These are phyloP conservation scores for Crithidia expoeki DNA, from an alignment of 208 protist genomes.

Conservation along the genomic window DNA sequence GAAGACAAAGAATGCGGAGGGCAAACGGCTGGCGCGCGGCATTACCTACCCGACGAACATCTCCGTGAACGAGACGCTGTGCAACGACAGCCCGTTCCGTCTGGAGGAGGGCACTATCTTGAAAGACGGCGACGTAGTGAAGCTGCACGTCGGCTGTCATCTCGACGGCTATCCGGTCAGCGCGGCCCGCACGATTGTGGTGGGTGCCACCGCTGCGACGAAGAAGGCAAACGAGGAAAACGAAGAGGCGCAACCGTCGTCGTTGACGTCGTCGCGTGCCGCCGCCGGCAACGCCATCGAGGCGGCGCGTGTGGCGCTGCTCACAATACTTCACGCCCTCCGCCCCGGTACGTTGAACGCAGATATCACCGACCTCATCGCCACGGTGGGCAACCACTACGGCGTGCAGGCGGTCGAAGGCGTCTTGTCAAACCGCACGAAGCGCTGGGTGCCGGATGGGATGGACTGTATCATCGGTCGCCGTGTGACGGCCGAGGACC, in stretches of 20 bases:
- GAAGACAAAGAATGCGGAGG: conserved; percentile 72
- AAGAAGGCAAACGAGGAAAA: conserved; percentile 13
- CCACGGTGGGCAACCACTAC: conserved; percentile 91
- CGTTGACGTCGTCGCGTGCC: conserved; percentile 16
- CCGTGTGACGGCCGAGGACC: conserved; percentile 54
- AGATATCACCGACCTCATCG: conserved; percentile 94
- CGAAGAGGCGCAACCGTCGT: background rate
- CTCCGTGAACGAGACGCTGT: conserved; percentile 97
- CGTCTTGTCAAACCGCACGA: conserved; percentile 97
- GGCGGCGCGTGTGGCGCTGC: conserved; percentile 94
- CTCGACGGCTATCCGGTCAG: conserved; percentile 97
- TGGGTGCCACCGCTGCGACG: conserved; percentile 20
- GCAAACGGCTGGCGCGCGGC: conserved; percentile 81
- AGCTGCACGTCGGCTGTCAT: conserved; percentile 97
- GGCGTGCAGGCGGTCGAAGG: conserved; percentile 94
- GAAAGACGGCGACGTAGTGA: conserved; percentile 95
- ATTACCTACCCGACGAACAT: conserved; percentile 98
- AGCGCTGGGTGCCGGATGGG: conserved; percentile 97
- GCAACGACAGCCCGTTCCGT: conserved; percentile 95
- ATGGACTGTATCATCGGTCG: conserved; percentile 95
- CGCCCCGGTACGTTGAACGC: conserved; percentile 79
- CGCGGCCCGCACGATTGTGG: conserved; percentile 94
- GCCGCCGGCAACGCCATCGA: conserved; percentile 91
- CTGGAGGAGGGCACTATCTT: conserved; percentile 72
- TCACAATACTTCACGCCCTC: conserved; percentile 83